Base-by-base conservation (phyloP, 306 rosid species). In the Abrus precatorius region DNA sequence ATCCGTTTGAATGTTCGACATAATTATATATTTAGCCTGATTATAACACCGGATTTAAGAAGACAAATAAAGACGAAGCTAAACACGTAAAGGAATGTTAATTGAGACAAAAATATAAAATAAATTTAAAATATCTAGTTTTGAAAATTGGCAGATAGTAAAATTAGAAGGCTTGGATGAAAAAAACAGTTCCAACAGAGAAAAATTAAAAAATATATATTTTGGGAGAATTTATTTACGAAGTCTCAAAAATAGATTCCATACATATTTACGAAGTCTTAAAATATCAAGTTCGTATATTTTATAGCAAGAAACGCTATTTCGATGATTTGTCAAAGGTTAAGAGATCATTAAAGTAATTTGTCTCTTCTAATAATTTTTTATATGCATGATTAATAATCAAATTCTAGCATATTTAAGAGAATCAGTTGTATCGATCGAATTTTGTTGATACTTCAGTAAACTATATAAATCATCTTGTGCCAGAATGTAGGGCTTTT, bases 1-100 rank as follows among this genome's bases (percentile, higher is more conserved):
- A 65, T 49, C 20, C 12, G n/a, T 53, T 41, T 63, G 44, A 57
- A 61, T 65, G 40, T 71, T 57, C 62, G 44, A 10, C 69, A 63
- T 44, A 32, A 47, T 54, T 64, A 83, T 77, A 36, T 33, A 77
- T 65, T 65, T n/a, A 67, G 48, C 3, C 41, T 6, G 12, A 34
- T 53, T 6, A 38, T 70, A n/a, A 29, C 32, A 75, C 34, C 69
- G 3, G 59, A n/a, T 70, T 43, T 48, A 52, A 14, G 27, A 34
- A 27, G 44, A 29, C 14, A 33, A 64, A 2, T 2, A 12, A 57
- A 30, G 14, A 43, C 43, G 3, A 71, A 44, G 1, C 9, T 28
- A 53, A 41, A n/a, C 68, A 82, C 60, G 73, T 40, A 13, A 27
- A 84, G 48, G 32, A 12, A 56, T 3, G 9, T 40, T 54, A 12